Percentiles rank a stretch among this genome's conserved stretches.
Evolutionary conservation across 2,329 filamentous ascomycete species (phyloP).

Genomic region (Colletotrichum agaves): DNA sequence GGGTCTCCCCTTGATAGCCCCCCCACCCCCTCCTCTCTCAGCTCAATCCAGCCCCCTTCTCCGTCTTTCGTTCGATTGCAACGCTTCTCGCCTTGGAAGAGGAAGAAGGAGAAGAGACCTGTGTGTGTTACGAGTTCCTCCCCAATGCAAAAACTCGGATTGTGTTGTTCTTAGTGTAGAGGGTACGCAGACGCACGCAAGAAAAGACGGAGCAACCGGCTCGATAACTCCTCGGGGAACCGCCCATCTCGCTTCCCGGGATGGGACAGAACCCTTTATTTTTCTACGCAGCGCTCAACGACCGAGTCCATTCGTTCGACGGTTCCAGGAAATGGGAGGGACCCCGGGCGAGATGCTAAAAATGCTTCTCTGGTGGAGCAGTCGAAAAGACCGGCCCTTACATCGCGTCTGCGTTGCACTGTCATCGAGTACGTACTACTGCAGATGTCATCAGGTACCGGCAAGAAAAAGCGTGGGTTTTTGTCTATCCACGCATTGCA

Average conservation of each 20-base stretch:
- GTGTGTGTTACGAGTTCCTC: background rate
- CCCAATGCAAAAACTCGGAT: background rate
- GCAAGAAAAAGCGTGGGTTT: background rate
- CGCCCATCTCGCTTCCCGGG: background rate
- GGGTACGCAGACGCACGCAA: too few species aligned
- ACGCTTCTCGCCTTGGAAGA: constrained; percentile 23
- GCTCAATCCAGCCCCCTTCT: background rate
- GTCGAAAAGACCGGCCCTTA: background rate
- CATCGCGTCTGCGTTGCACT: constrained; percentile 22
- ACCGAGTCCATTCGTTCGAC: background rate
- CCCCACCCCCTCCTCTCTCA: background rate
- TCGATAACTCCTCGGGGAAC: constrained; percentile 5
- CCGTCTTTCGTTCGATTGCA: constrained; percentile 16
- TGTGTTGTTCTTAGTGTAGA: too few species aligned
- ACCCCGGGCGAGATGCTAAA: constrained; percentile 27
- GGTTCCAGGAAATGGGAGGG: constrained; percentile 2
- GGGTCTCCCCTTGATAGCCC: constrained; percentile 16
- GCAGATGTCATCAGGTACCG: background rate
- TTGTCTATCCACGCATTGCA: background rate
- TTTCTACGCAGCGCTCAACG: too few species aligned
- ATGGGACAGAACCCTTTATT: background rate
- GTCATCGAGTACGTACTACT: constrained; percentile 11
- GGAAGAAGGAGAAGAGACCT: too few species aligned
- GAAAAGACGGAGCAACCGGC: background rate
- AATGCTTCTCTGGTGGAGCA: constrained; percentile 31